These are phyloP conservation scores for Diphasiastrum complanatum DNA, from an alignment of 83 land plant genomes.

Conservation along the genomic window DNA sequence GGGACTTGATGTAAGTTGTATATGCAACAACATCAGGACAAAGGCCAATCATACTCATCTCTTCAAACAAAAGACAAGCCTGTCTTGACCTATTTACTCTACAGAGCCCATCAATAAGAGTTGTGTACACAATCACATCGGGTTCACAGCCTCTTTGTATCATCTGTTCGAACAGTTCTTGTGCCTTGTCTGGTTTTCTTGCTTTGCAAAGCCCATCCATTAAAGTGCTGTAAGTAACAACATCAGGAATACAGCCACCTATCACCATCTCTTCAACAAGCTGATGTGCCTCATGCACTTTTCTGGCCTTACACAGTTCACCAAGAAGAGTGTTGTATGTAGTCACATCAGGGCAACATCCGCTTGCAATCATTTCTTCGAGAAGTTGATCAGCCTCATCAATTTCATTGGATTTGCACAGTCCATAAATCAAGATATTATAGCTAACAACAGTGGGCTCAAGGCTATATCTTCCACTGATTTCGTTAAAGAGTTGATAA, in stretches of 20 bases:
- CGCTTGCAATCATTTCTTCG: constrained; percentile 25
- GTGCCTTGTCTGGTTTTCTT: constrained; percentile 23
- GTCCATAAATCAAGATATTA: constrained; percentile 35
- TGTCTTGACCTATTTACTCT: constrained; percentile 20
- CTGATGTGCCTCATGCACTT: constrained; percentile 38
- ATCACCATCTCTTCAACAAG: constrained; percentile 26
- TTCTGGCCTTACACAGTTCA: constrained; percentile 27
- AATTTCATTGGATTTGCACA: constrained; percentile 23
- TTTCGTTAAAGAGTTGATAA: constrained; percentile 15
- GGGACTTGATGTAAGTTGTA: constrained; percentile 12
- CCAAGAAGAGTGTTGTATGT: constrained; percentile 22
- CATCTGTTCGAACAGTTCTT: constrained; percentile 24
- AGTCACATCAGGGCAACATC: constrained; percentile 21
- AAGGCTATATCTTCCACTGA: constrained; percentile 37
- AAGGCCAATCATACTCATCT: constrained; percentile 22
- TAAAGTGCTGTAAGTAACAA: constrained; percentile 31
- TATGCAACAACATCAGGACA: constrained; percentile 14
- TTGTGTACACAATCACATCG: constrained; percentile 7
- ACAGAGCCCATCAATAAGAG: constrained; percentile 26
- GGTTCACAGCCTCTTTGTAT: background rate
- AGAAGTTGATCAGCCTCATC: constrained; percentile 26
- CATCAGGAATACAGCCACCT: constrained; percentile 22
- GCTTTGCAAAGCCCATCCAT: constrained; percentile 17
- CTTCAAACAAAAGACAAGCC: constrained; percentile 31
- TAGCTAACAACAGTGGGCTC: constrained; percentile 16